Evolutionary conservation across 2,329 filamentous ascomycete species (phyloP), one percentile per base, ranked within the genome.

Genomic region (Hymenotorrendiella dingleyae): DNA sequence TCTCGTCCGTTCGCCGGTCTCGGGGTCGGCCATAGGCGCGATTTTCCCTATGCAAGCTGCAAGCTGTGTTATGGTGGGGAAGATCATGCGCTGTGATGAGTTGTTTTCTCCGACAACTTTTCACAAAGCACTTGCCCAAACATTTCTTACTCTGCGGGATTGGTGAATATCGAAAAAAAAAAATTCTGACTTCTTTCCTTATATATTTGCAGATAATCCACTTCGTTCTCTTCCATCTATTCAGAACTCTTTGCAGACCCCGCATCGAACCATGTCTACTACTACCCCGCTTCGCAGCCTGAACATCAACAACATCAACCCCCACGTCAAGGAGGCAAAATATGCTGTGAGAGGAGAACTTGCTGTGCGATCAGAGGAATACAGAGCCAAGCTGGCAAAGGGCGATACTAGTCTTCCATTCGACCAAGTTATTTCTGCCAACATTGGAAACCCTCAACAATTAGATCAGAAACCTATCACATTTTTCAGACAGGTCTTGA

Each of bases 391-490:
- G 59, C 72, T 96, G 47, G 70, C 72, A 52, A 75, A 78, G 50
- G 78, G 76, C 56, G 54, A 64, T 59, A 49, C 47, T 3, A 21
- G 27, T 45, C 74, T 97, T 38, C 91, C 93, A 36, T 98, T 98
- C 67, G 74, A 86, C 58, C 77, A 88, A 47, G 83, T 98, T 66
- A 91, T 98, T 69, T 90, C 86, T 50, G 93, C 93, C 68, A 98
- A 98, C 71, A 98, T 98, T 61, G 93, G 93, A 62, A 98, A 98
- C 72, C 93, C 93, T 4, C 93, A 98, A 69, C 93, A 98, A 70
- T 80, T 98, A 50, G 93, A 96, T 69, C 93, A 98, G 76, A 94
- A 97, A 74, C 93, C 93, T 60, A 91, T 98, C 60, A 98, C 93
- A 55, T 98, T 96, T 75, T 96, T 98, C 80, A 83, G 93, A 56